phyloP scores from a whole-genome alignment of 768 basidiomycete species.

The Goffeauzyma gilvescens region DNA sequence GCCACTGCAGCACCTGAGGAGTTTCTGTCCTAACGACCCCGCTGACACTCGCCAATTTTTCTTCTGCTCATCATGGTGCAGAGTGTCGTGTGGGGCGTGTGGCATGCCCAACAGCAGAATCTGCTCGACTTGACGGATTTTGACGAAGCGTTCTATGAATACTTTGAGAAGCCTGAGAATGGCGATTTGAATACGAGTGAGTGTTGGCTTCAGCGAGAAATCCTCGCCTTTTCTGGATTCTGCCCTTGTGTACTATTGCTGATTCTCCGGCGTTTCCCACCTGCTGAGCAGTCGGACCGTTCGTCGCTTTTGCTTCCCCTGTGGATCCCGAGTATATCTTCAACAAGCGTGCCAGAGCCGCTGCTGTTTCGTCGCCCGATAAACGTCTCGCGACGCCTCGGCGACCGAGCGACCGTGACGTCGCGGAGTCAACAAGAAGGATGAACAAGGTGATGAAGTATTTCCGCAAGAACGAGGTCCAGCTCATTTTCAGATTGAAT shows the following conservation, averaged over 20 bases:
- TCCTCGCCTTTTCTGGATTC: slow-evolving; percentile 39
- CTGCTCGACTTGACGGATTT: slow-evolving; percentile 41
- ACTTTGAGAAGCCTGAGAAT: slow-evolving; percentile 59
- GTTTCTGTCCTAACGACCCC: too few species aligned
- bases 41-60: too few species aligned
- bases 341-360: too few species aligned
- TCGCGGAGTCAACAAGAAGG: not conserved
- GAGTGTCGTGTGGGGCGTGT: slow-evolving; percentile 80
- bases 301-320: slow-evolving; percentile 77
- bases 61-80: too few species aligned
- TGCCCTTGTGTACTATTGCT: slow-evolving; percentile 58
- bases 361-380: too few species aligned
- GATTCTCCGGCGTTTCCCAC: slow-evolving; percentile 14
- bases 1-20: not conserved
- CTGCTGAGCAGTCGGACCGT: slow-evolving; percentile 24
- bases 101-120: slow-evolving; percentile 36
- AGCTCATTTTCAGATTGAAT: slow-evolving; percentile 81
- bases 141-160: slow-evolving; percentile 35
- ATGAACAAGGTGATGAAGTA: slow-evolving; percentile 84
- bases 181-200: slow-evolving; percentile 55
- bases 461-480: slow-evolving; percentile 69
- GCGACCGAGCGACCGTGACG: slow-evolving; percentile 3
- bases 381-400: slow-evolving; percentile 46
- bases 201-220: too few species aligned
- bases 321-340: slow-evolving; percentile 51